Evolutionary conservation across 2,329 filamentous ascomycete genomes (phyloP).

Genomic region (Calonectria hongkongensis): DNA sequence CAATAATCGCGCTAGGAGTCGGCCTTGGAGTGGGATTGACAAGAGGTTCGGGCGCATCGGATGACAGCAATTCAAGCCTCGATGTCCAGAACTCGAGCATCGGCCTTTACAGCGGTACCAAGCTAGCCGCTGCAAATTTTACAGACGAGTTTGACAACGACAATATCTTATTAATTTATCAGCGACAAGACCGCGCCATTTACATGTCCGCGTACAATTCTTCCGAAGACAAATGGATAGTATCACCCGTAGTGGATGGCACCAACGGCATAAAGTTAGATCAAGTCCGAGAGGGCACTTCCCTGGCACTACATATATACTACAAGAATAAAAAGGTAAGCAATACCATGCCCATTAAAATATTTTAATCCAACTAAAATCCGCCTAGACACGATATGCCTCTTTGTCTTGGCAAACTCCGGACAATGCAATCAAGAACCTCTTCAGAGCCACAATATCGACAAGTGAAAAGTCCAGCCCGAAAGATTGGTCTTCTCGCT

Average conservation of each 20-base stretch:
- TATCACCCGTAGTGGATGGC: conserved; percentile 37
- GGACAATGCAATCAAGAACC: conserved; percentile 23
- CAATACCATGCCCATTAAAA: background rate
- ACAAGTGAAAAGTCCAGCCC: conserved; percentile 10
- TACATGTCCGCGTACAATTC: conserved; percentile 37
- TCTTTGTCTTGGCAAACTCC: conserved; percentile 35
- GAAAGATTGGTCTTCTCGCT: conserved; percentile 21
- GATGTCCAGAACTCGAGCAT: background rate
- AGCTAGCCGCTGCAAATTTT: conserved; percentile 26
- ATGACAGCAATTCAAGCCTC: background rate
- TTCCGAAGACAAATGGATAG: conserved; percentile 28
- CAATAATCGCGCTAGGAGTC: background rate
- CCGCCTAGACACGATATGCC: conserved; percentile 7
- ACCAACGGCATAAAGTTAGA: conserved; percentile 22
- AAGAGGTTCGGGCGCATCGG: background rate
- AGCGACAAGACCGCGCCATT: conserved; percentile 28
- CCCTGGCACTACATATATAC: conserved; percentile 27
- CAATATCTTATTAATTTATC: conserved; percentile 28
- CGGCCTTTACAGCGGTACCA: conserved; percentile 31
- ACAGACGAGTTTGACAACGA: conserved; percentile 31
- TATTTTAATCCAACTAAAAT: background rate
- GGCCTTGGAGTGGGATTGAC: conserved; percentile 3
- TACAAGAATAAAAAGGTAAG: conserved; percentile 25
- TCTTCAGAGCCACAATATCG: conserved; percentile 15
- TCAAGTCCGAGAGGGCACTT: conserved; percentile 21